Evolutionary conservation across 139 green algal genomes (phyloP), one percentile per base, ranked within the genome.

Genomic region (Asterochloris sp.): DNA sequence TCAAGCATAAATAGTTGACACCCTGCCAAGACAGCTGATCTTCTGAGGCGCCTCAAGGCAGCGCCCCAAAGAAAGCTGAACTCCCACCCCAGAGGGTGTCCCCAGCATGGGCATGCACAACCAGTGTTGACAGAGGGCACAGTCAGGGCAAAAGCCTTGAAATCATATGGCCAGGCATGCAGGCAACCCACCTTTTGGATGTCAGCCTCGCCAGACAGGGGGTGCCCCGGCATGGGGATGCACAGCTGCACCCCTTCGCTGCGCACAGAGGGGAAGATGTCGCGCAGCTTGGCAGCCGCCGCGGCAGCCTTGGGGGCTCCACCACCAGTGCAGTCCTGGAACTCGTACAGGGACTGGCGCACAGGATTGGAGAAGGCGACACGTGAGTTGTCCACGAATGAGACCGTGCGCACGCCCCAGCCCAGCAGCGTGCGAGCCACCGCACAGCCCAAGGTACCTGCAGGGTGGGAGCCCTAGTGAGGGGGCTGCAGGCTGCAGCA

Each of bases 221-320:
- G 86, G 85, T 99, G 95, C 16, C 96, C 96, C 1, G 96, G 96
- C 96, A 99, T 98, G 29, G 95, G 95, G 11, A 98, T 94, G 66
- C 28, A 75, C 61, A 98, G 82, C 68, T 83, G 69, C 38, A 94
- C 66, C 2, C 92, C 92, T 14, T 38, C 1, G 0, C 91, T 83
- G 17, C 87, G 13, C 0, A 91, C 91, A 10, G 85, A 86, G 0
- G 95, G 95, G 74, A 94, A 94, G 62, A 98, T 92, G 60, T 63
- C 68, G 14, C n/a, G 38, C 17, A 99, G 83, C 47, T 89, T 87
- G 13, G 92, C 91, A 13, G 96, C 96, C 12, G 97, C 97, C 2
- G 94, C 94, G 69, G 88, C 78, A 11, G 96, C 96, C 85, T 99
- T 99, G 78, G 93, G 92, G 83, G 71, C 86, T 61, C 95, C 97